Evolutionary conservation across 2,329 filamentous ascomycete genomes (phyloP).

Genomic region (Trichoderma citrinoviride): DNA sequence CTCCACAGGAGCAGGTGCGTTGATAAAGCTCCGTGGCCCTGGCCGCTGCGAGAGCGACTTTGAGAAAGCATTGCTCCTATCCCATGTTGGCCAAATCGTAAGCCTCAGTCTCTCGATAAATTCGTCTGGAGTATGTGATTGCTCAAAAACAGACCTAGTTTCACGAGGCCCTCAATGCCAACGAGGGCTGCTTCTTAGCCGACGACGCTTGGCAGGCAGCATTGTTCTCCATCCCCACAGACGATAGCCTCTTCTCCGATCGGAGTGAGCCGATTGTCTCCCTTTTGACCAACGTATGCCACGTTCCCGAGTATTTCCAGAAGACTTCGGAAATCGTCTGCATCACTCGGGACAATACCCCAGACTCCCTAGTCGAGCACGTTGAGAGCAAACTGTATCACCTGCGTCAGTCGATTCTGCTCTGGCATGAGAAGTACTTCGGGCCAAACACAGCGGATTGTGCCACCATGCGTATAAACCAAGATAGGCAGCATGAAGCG

Average conservation of each 20-base stretch:
- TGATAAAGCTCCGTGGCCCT: constrained; percentile 16
- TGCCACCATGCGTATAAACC: background rate
- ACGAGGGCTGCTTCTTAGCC: constrained; percentile 1
- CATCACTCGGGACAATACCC: background rate
- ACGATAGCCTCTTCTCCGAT: constrained; percentile 9
- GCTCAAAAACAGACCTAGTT: background rate
- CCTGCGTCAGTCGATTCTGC: background rate
- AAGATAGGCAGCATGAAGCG: constrained; percentile 10
- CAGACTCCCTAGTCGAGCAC: background rate
- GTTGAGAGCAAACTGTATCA: background rate
- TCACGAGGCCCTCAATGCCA: constrained; percentile 1
- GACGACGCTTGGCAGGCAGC: constrained; percentile 1
- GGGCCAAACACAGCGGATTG: background rate
- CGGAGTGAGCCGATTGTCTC: constrained; percentile 9
- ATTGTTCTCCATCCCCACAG: constrained; percentile 10
- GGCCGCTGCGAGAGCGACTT: constrained; percentile 12
- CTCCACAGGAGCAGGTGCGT: background rate
- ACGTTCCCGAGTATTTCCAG: constrained; percentile 9
- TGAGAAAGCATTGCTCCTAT: constrained; percentile 12
- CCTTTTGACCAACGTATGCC: background rate
- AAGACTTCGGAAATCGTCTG: constrained; percentile 1
- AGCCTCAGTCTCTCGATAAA: background rate
- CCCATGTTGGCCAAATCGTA: constrained; percentile 19
- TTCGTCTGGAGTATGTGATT: background rate
- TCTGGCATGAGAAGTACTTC: constrained; percentile 9